A percentile compares a stretch with the other conserved stretches of the same genome.
Evolutionary conservation across 2,329 filamentous ascomycete species (phyloP).

Genomic region (Scleromitrula shiraiana): DNA sequence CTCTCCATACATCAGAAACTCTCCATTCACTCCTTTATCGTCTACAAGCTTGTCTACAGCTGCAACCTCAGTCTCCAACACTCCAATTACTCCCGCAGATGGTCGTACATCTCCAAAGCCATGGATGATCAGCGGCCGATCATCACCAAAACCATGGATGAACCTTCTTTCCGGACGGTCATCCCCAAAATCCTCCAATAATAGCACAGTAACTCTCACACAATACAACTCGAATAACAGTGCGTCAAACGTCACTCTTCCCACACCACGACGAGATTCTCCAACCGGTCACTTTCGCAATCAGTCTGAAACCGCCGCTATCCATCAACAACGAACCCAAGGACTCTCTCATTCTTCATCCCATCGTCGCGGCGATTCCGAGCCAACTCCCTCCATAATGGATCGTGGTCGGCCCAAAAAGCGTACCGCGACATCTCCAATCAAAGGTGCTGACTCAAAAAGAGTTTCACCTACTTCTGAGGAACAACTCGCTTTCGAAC

Average conservation of each 20-base stretch:
- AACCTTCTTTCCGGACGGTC: conserved; percentile 1
- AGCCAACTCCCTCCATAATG: conserved; percentile 49
- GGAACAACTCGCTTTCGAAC: conserved; percentile 51
- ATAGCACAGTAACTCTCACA: background rate
- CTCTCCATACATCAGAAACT: conserved; percentile 37
- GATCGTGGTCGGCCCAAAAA: conserved; percentile 55
- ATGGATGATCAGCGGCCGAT: conserved; percentile 12
- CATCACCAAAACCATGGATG: conserved; percentile 21
- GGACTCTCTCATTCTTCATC: conserved; percentile 15
- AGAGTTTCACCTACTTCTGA: conserved; percentile 19
- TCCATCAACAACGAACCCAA: conserved; percentile 6
- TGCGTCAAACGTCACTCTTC: background rate
- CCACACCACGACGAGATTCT: conserved; percentile 3
- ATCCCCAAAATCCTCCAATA: conserved; percentile 4
- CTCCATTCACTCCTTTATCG: conserved; percentile 31
- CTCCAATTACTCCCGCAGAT: conserved; percentile 14
- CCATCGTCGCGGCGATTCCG: conserved; percentile 48
- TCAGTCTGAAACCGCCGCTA: conserved; percentile 13
- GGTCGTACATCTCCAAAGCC: conserved; percentile 21
- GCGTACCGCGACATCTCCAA: conserved; percentile 35
- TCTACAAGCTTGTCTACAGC: conserved; percentile 19
- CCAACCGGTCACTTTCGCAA: conserved; percentile 16
- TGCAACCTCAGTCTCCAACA: conserved; percentile 18
- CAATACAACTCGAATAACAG: background rate
- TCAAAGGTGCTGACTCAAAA: conserved; percentile 30